Base-by-base conservation (phyloP, 768 basidiomycete species). In the Pleurotus giganteus region DNA sequence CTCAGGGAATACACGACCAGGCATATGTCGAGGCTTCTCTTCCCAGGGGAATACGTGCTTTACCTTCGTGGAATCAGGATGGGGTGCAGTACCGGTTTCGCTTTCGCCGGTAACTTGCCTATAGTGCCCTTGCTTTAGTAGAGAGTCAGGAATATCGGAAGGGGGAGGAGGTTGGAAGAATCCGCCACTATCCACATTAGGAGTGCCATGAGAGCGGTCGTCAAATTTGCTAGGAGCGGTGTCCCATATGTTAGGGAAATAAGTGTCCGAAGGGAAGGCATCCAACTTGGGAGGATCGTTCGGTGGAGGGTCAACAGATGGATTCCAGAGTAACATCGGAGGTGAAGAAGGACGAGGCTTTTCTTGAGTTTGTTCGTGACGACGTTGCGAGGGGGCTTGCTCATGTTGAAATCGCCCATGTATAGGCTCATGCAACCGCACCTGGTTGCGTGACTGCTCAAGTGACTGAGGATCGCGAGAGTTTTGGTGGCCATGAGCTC, bases 1-100 rank as follows among this genome's bases (percentile, higher is more conserved):
- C n/a, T 68, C 71, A 26, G 90, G 92, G 63, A 92, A 92, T 28
- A 88, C 80, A 51, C 91, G 87, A 24, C 76, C 77, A 12, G 90
- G 91, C 58, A 77, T 60, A 45, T 74, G 78, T 28, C 88, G 83
- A 11, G 82, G 86, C 61, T 81, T 80, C 56, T 85, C 81, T 66
- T 99, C 96, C 96, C 96, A 99, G n/a, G 96, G 94, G 69, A 99
- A 98, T 29, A 97, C 76, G 29, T 79, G 74, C 57, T 86, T 86
- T 19, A 95, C 81, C 63, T 89, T 89, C 23, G 70, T 71, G 24
- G 74, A 79, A 65, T 94, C 90, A 3, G 94, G 91, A 59, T 75
- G 79, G 4, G 80, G 79, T 11, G 72, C 69, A 13, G 66, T 61
- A 9, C 75, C 72, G 27, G 66, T 59, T 34, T 70, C 71, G n/a